phyloP scores from a whole-genome alignment of 129 eudicot genomes.

The Pittosporum tobira region DNA sequence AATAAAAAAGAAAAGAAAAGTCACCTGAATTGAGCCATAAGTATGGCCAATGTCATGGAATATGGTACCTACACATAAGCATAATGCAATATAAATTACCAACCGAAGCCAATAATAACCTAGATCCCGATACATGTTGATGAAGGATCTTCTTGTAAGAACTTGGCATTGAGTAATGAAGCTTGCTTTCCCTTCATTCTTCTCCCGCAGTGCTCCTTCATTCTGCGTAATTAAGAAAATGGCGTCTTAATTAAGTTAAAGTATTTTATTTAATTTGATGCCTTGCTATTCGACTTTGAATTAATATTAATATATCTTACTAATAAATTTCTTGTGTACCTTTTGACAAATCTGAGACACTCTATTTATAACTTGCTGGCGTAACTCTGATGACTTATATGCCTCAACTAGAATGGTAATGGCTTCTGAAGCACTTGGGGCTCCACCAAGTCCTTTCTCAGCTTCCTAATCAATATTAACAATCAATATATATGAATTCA shows the following conservation, averaged over 20 bases:
- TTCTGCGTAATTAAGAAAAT: too few relatives aligned
- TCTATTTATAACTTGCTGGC: constrained; percentile 10
- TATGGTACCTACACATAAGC: too few relatives aligned
- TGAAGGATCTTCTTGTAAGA: constrained; percentile 20
- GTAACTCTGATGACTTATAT: constrained; percentile 14
- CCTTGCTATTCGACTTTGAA: too few relatives aligned
- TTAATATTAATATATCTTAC: too few relatives aligned
- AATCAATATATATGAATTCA: too few relatives aligned
- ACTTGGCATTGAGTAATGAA: constrained; percentile 17
- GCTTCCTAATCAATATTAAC: constrained; percentile 8
- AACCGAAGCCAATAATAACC: constrained; percentile 30
- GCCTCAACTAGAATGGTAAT: constrained; percentile 14
- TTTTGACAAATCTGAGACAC: constrained; percentile 12
- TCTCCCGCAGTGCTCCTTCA: too few relatives aligned
- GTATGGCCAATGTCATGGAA: constrained; percentile 16
- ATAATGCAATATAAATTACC: constrained; percentile 18
- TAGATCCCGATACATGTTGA: constrained; percentile 28
- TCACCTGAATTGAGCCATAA: constrained; percentile 22
- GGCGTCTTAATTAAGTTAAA: too few relatives aligned
- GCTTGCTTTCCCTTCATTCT: constrained; percentile 7
- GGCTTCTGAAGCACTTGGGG: constrained; percentile 6
- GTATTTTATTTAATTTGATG: too few relatives aligned
- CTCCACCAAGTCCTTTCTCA: constrained; percentile 11
- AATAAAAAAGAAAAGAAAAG: background rate
- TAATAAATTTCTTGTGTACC: background rate